Base-by-base conservation (phyloP, 306 rosid species). In the Rosa chinensis region DNA sequence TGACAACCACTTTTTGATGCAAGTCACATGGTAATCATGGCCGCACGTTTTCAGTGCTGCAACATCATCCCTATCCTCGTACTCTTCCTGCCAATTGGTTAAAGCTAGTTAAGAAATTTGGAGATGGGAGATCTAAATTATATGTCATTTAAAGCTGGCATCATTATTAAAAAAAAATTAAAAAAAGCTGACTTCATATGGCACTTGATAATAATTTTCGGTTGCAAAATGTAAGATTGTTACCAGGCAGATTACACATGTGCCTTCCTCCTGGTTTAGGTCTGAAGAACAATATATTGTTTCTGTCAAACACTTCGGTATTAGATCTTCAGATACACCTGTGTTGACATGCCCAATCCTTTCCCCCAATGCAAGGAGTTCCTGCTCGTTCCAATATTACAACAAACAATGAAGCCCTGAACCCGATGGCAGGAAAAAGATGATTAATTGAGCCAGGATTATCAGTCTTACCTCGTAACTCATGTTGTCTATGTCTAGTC, bases 401-500 rank as follows among this genome's bases (percentile, higher is more conserved):
- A 67, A 52, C 16, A 79, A 63, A 58, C 53, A 11, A 32, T 72
- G 62, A 21, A 21, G 8, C 28, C 62, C 35, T 49, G 35, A 58
- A 80, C 47, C n/a, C 39, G 3, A 63, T 7, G 7, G 10, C 13
- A 40, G 13, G 42, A 73, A 80, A 52, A 59, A 61, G 20, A 55
- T 10, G 25, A 56, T 12, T 39, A 37, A 59, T 6, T 13, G 23
- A 68, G 78, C 17, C 45, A 40, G 77, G 61, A 59, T 64, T 10
- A 58, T 39, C 9, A 16, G 59, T 20, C 59, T 56, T 74, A 93
- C 98, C 97, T 93, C 98, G 32, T 93, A 93, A 80, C 93, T 83
- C 98, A 93, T 86, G 83, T 83, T 89, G 83, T 93, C 98, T 37
- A 88, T 70, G 88, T 93, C 98, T 85, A 93, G 84, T 82, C 97